Evolutionary conservation across 2,329 filamentous ascomycete genomes (phyloP), one percentile per base, ranked within the genome.

Genomic region (Penicillium sp.): DNA sequence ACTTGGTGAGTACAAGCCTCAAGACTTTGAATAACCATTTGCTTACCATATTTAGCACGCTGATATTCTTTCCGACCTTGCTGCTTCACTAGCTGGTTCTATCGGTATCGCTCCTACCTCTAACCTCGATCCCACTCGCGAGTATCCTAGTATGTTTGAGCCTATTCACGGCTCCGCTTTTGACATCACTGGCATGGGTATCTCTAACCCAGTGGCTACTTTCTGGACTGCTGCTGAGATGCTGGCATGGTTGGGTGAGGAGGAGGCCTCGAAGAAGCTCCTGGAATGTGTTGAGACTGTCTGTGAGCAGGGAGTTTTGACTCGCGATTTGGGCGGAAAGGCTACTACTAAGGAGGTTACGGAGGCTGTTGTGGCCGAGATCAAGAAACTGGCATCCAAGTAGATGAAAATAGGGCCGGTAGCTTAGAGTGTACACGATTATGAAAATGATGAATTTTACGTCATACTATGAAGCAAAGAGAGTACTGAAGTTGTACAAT

Each of bases 221-320:
- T 87, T 89, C 69, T 90, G 87, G 87, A 87, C 86, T 0, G 86
- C 84, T 0, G 85, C 86, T 5, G 87, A 89, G 77, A 85, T 90
- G 83, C 77, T 88, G 13, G 74, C 80, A 41, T 87, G 86, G 81
- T 70, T 89, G n/a, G 86, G 86, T 0, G 75, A 86, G 56, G 78
- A 81, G 33, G 75, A 80, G 3, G 85, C 84, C 0, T 83, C 85
- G 0, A 80, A 83, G 55, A 73, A 75, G 44, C 73, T 89, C 22
- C 81, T 89, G 73, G 77, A 81, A 48, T 82, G 82, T 22, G 80
- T 88, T 13, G 86, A 88, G 69, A 82, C 82, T 58, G 85, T 88
- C 14, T 84, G 82, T 10, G 82, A 82, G 19, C 67, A 76, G 24
- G 80, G 80, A 0, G 69, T 86, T 33, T 76, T 82, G 59, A 88